A percentile compares a stretch with the other conserved stretches of the same genome.
phyloP scores from a whole-genome alignment of 768 basidiomycete species.

The Trametes elegans region DNA sequence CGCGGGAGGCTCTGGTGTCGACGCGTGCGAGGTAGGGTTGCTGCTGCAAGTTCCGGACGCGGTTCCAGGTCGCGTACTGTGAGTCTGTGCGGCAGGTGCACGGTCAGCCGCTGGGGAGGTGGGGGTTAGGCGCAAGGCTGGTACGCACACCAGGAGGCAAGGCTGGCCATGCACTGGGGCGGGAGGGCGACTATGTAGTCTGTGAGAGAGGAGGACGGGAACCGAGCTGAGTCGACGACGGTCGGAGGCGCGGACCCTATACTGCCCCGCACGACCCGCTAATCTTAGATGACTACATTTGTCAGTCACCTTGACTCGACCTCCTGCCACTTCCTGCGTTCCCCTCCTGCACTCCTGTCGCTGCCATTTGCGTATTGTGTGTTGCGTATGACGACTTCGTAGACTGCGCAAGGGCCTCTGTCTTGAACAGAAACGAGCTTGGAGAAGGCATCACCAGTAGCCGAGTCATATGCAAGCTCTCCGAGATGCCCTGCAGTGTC shows the following conservation, averaged over 20 bases:
- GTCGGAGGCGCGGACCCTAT: conserved; percentile 1
- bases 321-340: not conserved
- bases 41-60: conserved; percentile 50
- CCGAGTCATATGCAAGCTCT: too few relatives aligned
- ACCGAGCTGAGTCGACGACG: not conserved
- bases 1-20: conserved; percentile 46
- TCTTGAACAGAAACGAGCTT: too few relatives aligned
- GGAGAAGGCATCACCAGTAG: too few relatives aligned
- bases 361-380: not conserved
- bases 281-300: conserved; percentile 15
- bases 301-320: conserved; percentile 15
- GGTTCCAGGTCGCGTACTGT: conserved; percentile 58
- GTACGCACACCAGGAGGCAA: conserved; percentile 39
- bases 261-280: conserved; percentile 5
- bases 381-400: too few relatives aligned
- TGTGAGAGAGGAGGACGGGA: conserved; percentile 12
- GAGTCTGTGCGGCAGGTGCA: conserved; percentile 39
- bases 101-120: conserved; percentile 11
- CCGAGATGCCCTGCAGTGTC: too few relatives aligned
- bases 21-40: conserved; percentile 52
- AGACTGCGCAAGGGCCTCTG: too few relatives aligned
- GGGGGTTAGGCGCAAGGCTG: conserved; percentile 15
- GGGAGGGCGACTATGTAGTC: conserved; percentile 12
- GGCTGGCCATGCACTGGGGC: conserved; percentile 24
- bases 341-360: not conserved